Evolutionary conservation across 176 grass and related monocot species (phyloP), one percentile per base, ranked within the genome.

Genomic region (Bolboschoenus planiculmis): DNA sequence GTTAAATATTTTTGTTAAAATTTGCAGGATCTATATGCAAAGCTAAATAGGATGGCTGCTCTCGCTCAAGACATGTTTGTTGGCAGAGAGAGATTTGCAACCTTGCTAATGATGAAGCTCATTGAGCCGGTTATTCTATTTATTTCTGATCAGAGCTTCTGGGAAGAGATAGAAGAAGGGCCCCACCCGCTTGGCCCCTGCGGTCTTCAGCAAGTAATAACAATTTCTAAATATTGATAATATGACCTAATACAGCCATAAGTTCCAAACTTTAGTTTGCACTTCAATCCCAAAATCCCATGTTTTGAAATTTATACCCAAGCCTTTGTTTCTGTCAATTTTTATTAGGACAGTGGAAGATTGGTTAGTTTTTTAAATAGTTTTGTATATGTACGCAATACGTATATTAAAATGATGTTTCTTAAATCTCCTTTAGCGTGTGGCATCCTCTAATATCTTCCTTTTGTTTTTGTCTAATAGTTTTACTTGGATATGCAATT

Each of bases 401-500:
- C 26, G 20, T 65, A 65, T n/a, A n/a, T n/a, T n/a, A n/a, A n/a
- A 65, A 13, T 64, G 37, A 48, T 65, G 37, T 82, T 78, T 78
- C 56, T 58, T 35, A 21, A 21, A 34, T 56, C 34, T 70, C 44
- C 75, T 59, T 56, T 62, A 64, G 44, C 4, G 1, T 14, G 44
- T 29, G 34, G 39, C n/a, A 47, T 73, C 85, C 77, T 44, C 33
- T 83, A 71, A 43, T 42, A 56, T 58, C 65, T 66, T 72, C 74
- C 35, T 48, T 77, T 43, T 67, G 1, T 76, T 15, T 23, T 76
- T 53, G 15, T 4, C 8, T 63, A 87, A 86, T 80, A 97, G 95
- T 97, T 97, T 79, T 94, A 94, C 50, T 60, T 97, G 90, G 95
- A 97, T 87, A 97, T 97, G 95, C 95, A 97, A 86, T 97, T 97